Percentiles rank a stretch among this genome's conserved stretches.
Conservation (phyloP, 495 filamentous ascomycete genomes). For the Friedmanniomyces simplex region DNA sequence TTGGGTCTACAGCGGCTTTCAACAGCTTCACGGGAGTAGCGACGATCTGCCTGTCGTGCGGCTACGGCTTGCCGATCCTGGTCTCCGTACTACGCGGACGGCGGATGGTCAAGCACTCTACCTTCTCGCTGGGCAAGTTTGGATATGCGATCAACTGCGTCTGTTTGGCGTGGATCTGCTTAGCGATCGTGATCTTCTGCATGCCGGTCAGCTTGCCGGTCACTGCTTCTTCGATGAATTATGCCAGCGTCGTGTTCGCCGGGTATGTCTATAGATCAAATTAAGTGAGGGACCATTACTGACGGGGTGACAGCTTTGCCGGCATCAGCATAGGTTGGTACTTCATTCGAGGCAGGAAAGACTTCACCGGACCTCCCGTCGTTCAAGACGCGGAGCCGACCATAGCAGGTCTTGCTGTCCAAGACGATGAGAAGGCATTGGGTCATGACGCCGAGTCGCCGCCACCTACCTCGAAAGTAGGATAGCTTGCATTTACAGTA, state of each 20-base stretch:
- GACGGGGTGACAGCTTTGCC: slow-evolving; percentile 17
- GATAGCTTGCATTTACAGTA: too few relatives aligned
- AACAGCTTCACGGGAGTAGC: slow-evolving; percentile 59
- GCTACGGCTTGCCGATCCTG: slow-evolving; percentile 54
- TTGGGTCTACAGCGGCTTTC: slow-evolving; percentile 39
- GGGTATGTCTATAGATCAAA: slow-evolving; percentile 8
- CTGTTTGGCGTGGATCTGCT: slow-evolving; percentile 41
- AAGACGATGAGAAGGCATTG: slow-evolving; percentile 4
- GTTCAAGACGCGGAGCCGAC: slow-evolving; percentile 21
- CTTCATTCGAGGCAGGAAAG: slow-evolving; percentile 28
- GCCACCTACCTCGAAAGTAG: too few relatives aligned
- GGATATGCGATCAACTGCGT: slow-evolving; percentile 43
- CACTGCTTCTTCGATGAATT: slow-evolving; percentile 30
- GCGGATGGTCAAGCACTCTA: slow-evolving; percentile 36
- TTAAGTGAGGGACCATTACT: not conserved
- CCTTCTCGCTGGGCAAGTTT: slow-evolving; percentile 42
- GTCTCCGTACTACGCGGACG: slow-evolving; percentile 45
- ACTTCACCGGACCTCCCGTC: slow-evolving; percentile 29
- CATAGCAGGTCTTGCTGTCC: not conserved
- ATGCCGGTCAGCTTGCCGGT: slow-evolving; percentile 47
- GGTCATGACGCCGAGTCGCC: too few relatives aligned
- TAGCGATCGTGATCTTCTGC: slow-evolving; percentile 45
- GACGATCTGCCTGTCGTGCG: slow-evolving; percentile 52
- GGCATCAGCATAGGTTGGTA: slow-evolving; percentile 29
- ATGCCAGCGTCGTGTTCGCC: slow-evolving; percentile 29